phyloP scores from a whole-genome alignment of 208 protist species.

The Leishmania major region DNA sequence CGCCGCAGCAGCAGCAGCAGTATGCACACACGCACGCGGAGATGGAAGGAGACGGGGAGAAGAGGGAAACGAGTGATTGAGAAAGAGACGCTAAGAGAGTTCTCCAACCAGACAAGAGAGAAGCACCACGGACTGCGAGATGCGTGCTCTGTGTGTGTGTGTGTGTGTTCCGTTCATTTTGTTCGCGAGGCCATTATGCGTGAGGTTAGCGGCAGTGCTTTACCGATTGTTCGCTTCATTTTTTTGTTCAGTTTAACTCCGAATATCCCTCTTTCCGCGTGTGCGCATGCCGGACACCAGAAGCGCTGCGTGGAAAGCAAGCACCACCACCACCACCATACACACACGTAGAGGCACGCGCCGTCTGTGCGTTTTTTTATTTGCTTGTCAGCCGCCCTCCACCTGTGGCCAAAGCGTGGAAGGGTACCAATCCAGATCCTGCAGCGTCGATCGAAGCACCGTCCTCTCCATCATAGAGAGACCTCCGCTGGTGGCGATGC shows the following conservation, averaged over 20 bases:
- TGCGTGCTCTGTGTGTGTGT: background rate
- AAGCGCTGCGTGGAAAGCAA: background rate
- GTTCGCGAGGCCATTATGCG: background rate
- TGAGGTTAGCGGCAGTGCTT: background rate
- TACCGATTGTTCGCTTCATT: no score
- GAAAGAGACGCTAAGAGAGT: background rate
- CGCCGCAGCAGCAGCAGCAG: background rate
- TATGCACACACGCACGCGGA: background rate
- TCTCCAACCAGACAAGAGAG: background rate
- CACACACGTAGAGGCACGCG: background rate
- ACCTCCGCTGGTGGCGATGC: background rate
- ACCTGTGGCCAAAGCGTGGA: constrained; percentile 24
- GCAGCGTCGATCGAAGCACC: constrained; percentile 30
- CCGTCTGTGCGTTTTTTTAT: background rate
- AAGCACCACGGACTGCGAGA: background rate
- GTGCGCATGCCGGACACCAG: background rate
- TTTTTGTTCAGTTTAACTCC: background rate
- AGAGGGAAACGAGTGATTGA: background rate
- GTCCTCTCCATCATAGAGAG: constrained; percentile 29
- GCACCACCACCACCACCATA: no score
- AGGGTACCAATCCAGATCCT: constrained; percentile 33
- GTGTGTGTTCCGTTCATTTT: no score
- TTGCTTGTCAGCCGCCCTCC: background rate
- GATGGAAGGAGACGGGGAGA: background rate
- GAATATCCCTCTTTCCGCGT: background rate